Evolutionary conservation across 176 grass and related monocot genomes (phyloP), one percentile per base, ranked within the genome.

Genomic region (Triticum monococcum): DNA sequence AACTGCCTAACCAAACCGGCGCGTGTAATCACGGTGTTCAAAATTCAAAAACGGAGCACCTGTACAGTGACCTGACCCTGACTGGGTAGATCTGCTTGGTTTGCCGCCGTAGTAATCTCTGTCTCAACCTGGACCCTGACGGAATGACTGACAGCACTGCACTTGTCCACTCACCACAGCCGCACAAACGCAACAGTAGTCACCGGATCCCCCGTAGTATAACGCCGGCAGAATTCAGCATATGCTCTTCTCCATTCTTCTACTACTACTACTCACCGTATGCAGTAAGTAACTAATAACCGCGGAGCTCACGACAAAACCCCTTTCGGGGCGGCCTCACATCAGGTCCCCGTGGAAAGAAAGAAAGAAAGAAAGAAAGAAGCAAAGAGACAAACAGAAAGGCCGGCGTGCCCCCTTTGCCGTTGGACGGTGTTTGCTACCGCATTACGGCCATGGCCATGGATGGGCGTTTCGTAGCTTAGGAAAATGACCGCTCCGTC

Each of bases 401-500:
- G 71, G 79, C n/a, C 28, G 63, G 81, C 80, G 68, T 31, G 64
- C 73, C 48, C 10, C 70, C 63, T 76, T 78, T 48, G 73, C 16
- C 67, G 68, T 65, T 68, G 70, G 48, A 17, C 48, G 48, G 64
- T 54, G 79, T 83, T 24, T 72, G 81, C 5, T 52, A 63, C 36
- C 18, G 17, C 68, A 74, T 61, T 74, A 17, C 68, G 17, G 46
- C 12, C 1, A 12, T 13, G 25, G 62, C 62, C 59, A 9, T 61
- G 22, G 18, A 61, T 25, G 60, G 43, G 43, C 0, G 0, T 25
- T 63, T 63, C n/a, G n/a, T 63, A 26, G 62, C 62, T 64, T 28
- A 20, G 17, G 30, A 67, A 32, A 67, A 67, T 14, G 12, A 17
- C 52, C 52, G 0, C 52, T 57, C 52, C 17, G 14, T 68, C 2